phyloP scores from a whole-genome alignment of 305 asterid species.

The Rubia peregrina region DNA sequence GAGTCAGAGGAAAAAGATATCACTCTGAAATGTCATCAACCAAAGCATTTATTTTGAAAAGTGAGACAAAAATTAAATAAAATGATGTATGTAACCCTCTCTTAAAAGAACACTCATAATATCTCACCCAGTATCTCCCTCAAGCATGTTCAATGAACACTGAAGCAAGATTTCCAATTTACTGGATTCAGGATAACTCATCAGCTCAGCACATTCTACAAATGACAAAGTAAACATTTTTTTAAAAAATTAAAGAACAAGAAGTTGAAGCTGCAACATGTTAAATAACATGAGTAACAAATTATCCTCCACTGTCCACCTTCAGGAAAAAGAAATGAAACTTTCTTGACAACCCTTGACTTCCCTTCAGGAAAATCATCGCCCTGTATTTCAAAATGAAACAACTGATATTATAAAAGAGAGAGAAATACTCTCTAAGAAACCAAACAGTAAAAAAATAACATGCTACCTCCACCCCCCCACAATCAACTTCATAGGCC shows the following conservation, averaged over 20 bases:
- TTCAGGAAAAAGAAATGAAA: conserved; percentile 62
- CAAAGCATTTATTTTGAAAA: not conserved
- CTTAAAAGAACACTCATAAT: not conserved
- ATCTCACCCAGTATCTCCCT: conserved; percentile 91
- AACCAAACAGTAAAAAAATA: not conserved
- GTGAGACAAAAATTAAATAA: not conserved
- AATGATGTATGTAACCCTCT: not conserved
- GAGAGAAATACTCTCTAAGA: not conserved
- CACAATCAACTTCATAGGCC: not conserved
- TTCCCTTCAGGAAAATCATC: conserved; percentile 37
- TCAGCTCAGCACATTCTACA: conserved; percentile 35
- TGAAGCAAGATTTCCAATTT: conserved; percentile 53
- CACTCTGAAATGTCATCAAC: not conserved
- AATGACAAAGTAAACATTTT: too few species aligned
- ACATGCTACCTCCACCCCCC: not conserved
- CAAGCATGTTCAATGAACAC: conserved; percentile 88
- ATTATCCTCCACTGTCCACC: conserved; percentile 27
- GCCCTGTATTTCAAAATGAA: conserved; percentile 33
- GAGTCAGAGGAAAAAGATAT: not conserved
- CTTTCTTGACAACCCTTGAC: conserved; percentile 53
- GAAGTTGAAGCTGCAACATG: conserved; percentile 11
- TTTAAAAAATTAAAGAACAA: too few species aligned
- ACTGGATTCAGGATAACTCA: conserved; percentile 34
- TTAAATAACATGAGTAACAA: conserved; percentile 7
- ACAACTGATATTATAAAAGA: not conserved